Base-by-base conservation (phyloP, 176 grass and related monocot genomes). In the Cocos nucifera region DNA sequence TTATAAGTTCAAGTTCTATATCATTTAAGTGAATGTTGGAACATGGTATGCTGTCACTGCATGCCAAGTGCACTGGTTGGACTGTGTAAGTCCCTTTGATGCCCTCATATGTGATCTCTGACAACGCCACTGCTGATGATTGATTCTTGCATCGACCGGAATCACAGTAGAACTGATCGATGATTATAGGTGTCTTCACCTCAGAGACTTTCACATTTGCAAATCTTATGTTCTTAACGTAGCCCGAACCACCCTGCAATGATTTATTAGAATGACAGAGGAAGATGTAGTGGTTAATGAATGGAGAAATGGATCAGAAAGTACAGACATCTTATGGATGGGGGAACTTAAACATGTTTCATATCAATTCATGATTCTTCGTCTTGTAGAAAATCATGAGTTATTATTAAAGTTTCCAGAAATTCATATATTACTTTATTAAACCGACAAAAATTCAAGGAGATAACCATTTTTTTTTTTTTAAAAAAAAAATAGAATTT, bases 81-180 rank as follows among this genome's bases (percentile, higher is more conserved):
- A 50, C 49, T 0, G 82, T 90, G 71, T 90, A 85, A 9, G 86
- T 90, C 20, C 86, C 86, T 1, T 14, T 54, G 5, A 90, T 21
- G 20, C 75, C 75, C 17, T 76, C 66, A 66, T 72, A 90, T 10
- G 75, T 72, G 20, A 85, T 67, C 54, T 75, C 75, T 17, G 75
- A 79, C 63, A 90, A 44, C 4, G 53, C 70, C 23, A 85, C 82
- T 15, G 86, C 71, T 17, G 82, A 78, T 51, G 86, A 75, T 71
- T 77, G 78, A 76, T 90, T 90, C 59, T 54, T 30, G 74, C 86
- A 90, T 14, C 23, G 62, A 15, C 53, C 18, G 51, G 55, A 25
- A 19, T 90, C 78, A 53, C 86, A 90, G 71, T 85, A 90, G 57
- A 78, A 90, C 51, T 85, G 86, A 44, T 90, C 67, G 71, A 90